A percentile compares a stretch with the other conserved stretches of the same genome.
phyloP scores from a whole-genome alignment of 306 rosid species.

The Dryas drummondii region DNA sequence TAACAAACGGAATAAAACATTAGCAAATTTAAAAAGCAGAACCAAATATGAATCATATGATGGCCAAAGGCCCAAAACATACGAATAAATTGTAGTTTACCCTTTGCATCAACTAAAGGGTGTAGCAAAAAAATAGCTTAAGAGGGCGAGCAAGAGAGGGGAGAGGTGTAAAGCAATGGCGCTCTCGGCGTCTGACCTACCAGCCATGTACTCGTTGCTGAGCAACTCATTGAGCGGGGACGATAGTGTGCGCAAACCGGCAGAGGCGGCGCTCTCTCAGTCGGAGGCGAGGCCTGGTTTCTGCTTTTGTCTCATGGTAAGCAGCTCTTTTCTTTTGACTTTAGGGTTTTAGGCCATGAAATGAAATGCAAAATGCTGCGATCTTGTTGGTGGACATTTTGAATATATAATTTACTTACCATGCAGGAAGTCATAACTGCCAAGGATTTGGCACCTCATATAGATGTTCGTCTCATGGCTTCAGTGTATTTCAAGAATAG shows the following conservation, averaged over 20 bases:
- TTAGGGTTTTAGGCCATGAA: constrained; percentile 35
- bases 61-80: no score
- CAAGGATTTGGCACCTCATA: constrained; percentile 66
- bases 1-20: no score
- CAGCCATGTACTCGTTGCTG: constrained; percentile 76
- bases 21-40: no score
- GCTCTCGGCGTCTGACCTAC: constrained; percentile 63
- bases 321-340: not conserved
- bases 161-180: constrained; percentile 40
- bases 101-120: not conserved
- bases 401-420: not conserved
- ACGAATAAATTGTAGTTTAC: no score
- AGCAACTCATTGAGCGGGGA: constrained; percentile 78
- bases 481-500: constrained; percentile 82
- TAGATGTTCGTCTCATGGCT: constrained; percentile 89
- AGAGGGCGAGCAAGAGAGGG: not conserved
- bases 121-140: not conserved
- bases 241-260: constrained; percentile 65
- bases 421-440: constrained; percentile 83
- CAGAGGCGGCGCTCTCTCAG: constrained; percentile 73
- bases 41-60: no score
- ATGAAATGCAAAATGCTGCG: not conserved
- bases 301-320: constrained; percentile 86
- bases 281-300: constrained; percentile 85
- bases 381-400: not conserved